Evolutionary conservation across 805 yeast species (phyloP).

Genomic region (Candida alai): DNA sequence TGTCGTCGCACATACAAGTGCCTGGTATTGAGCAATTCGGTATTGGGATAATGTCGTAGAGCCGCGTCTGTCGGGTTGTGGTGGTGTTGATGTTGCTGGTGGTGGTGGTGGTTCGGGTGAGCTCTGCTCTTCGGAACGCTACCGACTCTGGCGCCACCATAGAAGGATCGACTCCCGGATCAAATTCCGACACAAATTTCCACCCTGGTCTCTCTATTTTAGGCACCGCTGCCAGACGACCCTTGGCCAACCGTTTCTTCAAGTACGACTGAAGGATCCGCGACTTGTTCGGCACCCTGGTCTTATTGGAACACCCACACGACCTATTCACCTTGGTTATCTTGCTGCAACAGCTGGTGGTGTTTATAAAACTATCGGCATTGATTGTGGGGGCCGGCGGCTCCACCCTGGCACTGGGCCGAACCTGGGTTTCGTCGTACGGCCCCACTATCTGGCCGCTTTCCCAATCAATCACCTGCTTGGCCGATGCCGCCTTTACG

Average conservation of each 20-base stretch:
- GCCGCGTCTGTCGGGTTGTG: background rate
- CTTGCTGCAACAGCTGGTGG: slow-evolving; percentile 31
- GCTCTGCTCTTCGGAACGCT: slow-evolving; percentile 3
- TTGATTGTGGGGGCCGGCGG: slow-evolving; percentile 24
- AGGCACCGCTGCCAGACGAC: slow-evolving; percentile 10
- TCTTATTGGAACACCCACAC: slow-evolving; percentile 27
- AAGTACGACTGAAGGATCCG: slow-evolving; percentile 32
- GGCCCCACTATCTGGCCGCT: slow-evolving; percentile 39
- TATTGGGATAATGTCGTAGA: slow-evolving; percentile 22
- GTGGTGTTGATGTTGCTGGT: background rate
- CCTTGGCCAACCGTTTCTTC: slow-evolving; percentile 18
- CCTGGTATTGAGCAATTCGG: slow-evolving; percentile 35
- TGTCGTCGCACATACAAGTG: slow-evolving; percentile 33
- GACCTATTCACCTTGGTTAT: slow-evolving; percentile 12
- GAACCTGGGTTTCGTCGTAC: slow-evolving; percentile 20
- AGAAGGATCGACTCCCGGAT: background rate
- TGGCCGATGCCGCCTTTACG: slow-evolving; percentile 30
- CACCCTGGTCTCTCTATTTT: slow-evolving; percentile 5
- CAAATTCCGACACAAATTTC: slow-evolving; percentile 1
- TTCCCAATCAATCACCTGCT: slow-evolving; percentile 36
- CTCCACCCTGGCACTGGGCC: slow-evolving; percentile 9
- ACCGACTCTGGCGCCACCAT: background rate
- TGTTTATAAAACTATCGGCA: slow-evolving; percentile 30
- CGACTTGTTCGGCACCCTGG: slow-evolving; percentile 28
- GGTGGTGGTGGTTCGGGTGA: slow-evolving; percentile 1